phyloP scores from a whole-genome alignment of 1,139 yeast species.

The Kodamaea sp. region DNA sequence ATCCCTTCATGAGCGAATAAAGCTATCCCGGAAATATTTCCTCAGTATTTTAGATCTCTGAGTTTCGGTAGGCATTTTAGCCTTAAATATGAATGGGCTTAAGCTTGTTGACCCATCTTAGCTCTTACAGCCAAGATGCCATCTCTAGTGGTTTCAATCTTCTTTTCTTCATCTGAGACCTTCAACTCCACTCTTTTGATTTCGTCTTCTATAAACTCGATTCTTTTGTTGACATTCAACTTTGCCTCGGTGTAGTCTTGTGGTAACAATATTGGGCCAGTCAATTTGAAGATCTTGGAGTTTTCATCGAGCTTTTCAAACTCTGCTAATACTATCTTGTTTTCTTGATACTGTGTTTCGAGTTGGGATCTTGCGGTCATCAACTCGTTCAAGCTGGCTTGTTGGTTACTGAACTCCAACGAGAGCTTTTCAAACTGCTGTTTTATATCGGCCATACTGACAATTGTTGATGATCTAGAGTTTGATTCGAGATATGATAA shows the following conservation, averaged over 20 bases:
- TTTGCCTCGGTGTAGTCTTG: conserved; percentile 84
- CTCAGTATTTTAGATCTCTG: no score
- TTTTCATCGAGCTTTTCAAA: conserved; percentile 59
- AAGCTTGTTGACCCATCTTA: conserved; percentile 17
- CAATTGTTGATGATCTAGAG: no score
- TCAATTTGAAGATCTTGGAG: conserved; percentile 79
- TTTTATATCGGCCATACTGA: conserved; percentile 31
- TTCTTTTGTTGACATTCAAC: conserved; percentile 78
- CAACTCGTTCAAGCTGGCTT: conserved; percentile 43
- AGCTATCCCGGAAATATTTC: no score
- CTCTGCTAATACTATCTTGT: conserved; percentile 85
- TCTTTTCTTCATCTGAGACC: conserved; percentile 52
- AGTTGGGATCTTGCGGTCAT: conserved; percentile 65
- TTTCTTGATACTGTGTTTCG: conserved; percentile 86
- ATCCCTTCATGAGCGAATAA: no score
- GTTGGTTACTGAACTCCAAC: conserved; percentile 38
- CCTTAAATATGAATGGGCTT: background rate
- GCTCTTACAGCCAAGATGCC: conserved; percentile 48
- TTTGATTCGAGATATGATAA: no score
- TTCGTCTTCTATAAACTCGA: conserved; percentile 81
- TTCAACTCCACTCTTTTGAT: conserved; percentile 67
- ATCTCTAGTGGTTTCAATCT: conserved; percentile 50
- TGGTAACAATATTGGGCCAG: conserved; percentile 90
- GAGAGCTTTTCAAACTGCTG: conserved; percentile 44
- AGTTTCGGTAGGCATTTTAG: no score